These are phyloP conservation scores for Trichoderma gamsii DNA, from an alignment of 495 filamentous ascomycete species.

Conservation along the genomic window DNA sequence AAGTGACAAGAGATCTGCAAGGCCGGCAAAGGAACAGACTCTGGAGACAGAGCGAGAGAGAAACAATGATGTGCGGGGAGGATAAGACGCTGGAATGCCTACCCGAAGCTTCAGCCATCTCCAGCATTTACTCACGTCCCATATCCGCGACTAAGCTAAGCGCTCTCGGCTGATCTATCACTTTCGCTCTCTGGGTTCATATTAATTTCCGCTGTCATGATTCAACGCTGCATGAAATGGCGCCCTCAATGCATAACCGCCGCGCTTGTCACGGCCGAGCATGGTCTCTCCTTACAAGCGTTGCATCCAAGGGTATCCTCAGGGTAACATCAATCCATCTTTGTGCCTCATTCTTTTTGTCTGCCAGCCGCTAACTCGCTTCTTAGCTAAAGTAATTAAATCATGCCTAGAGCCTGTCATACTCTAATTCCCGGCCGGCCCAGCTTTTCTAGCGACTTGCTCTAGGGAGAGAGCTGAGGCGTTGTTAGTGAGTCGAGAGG, in stretches of 20 bases:
- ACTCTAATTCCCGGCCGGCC: neutral
- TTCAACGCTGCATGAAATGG: neutral
- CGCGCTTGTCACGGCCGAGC: neutral
- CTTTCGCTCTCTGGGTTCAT: neutral
- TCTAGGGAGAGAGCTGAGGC: neutral
- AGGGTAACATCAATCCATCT: constrained; percentile 5
- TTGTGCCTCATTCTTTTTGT: neutral
- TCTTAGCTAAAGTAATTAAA: neutral
- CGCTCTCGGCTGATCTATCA: neutral
- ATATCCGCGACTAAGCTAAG: neutral
- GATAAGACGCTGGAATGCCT: too few relatives aligned
- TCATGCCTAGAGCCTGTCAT: neutral
- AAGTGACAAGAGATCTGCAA: neutral
- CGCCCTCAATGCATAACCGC: neutral
- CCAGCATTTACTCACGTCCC: neutral
- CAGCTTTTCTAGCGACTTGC: neutral
- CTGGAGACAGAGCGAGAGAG: too few relatives aligned
- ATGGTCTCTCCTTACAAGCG: neutral
- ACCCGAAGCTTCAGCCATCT: neutral
- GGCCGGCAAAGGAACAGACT: too few relatives aligned
- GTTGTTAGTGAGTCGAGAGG: neutral
- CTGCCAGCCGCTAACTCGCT: neutral
- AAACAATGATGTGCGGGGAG: too few relatives aligned
- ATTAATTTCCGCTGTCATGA: constrained; percentile 6
- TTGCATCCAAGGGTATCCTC: neutral